Base-by-base conservation (phyloP, 2,329 filamentous ascomycete genomes). In the Nothomitra cinnamomea region DNA sequence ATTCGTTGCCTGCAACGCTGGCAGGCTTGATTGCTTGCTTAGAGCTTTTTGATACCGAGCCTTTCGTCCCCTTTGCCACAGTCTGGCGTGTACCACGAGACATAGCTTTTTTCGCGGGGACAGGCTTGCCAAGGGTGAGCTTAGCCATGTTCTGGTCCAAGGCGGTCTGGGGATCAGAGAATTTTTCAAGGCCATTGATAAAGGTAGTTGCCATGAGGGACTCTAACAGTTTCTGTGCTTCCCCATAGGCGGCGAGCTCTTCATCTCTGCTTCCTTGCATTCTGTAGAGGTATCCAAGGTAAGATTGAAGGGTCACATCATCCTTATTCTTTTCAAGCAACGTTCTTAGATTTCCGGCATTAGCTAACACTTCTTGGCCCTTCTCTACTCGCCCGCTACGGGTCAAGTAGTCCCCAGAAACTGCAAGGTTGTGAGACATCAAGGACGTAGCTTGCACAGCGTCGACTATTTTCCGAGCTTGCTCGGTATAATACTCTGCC, bases 401-500 rank as follows among this genome's bases (percentile, higher is more conserved):
- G 43, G 72, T 69, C 66, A 70, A 74, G 52, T 72, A 69, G 51
- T 71, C 65, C 13, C 69, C 70, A 51, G 72, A 61, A 58, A 74
- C 61, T 50, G 70, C 68, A 60, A 71, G 65, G 47, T 70, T 72
- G 40, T 72, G 68, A 19, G 70, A 66, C 25, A 71, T 63, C 1
- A 75, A 68, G 12, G 81, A 72, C 36, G 76, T 72, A 0, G 84
- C 81, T 49, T 76, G 72, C 7, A 85, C 77, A n/a, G 76, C 78
- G 55, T 76, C 74, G 21, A 86, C 86, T 56, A 94, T 77, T 61
- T 84, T 87, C 53, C 83, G 73, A 0, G 88, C 88, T 60, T 92
- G 85, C 59, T 95, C 84, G 1, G 84, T 82, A 60, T 94, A 94
- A 64, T 89, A 92, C 0, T 90, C 70, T 1, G 90, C 90, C 64